phyloP scores from a whole-genome alignment of 257 asterid genomes.

The Gardenia jasminoides region DNA sequence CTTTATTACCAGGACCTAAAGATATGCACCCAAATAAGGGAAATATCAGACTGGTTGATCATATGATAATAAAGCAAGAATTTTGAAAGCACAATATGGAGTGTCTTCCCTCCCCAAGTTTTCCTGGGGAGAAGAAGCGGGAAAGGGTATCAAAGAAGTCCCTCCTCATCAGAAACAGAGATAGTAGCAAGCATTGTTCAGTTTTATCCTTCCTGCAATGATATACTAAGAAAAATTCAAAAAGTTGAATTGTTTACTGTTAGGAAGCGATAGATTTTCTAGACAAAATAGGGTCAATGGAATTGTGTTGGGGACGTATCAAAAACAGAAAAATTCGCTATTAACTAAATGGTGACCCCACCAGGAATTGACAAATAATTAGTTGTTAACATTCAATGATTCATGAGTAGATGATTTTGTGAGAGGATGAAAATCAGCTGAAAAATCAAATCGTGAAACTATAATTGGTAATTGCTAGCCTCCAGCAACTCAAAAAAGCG shows the following conservation, averaged over 20 bases:
- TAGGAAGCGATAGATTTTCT: neutral
- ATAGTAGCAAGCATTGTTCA: neutral
- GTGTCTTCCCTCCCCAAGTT: neutral
- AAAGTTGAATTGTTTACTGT: neutral
- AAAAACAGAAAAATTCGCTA: neutral
- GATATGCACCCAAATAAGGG: neutral
- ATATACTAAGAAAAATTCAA: neutral
- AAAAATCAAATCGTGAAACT: neutral
- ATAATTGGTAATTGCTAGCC: neutral
- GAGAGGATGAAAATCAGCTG: neutral
- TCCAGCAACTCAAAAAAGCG: neutral
- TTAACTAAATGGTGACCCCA: neutral
- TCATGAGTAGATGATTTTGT: neutral
- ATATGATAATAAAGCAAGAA: neutral
- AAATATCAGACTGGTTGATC: neutral
- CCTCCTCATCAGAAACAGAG: neutral
- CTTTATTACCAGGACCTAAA: constrained; percentile 13
- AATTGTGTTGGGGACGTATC: neutral
- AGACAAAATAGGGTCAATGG: neutral
- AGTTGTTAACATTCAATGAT: neutral
- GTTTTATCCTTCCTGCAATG: neutral
- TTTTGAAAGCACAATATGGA: neutral
- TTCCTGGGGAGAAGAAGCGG: neutral
- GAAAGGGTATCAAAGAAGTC: neutral
- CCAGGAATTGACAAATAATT: neutral